Percentiles rank a stretch among this genome's conserved stretches.
phyloP scores from a whole-genome alignment of 345 rosid species.

The Melaleuca quinquenervia region DNA sequence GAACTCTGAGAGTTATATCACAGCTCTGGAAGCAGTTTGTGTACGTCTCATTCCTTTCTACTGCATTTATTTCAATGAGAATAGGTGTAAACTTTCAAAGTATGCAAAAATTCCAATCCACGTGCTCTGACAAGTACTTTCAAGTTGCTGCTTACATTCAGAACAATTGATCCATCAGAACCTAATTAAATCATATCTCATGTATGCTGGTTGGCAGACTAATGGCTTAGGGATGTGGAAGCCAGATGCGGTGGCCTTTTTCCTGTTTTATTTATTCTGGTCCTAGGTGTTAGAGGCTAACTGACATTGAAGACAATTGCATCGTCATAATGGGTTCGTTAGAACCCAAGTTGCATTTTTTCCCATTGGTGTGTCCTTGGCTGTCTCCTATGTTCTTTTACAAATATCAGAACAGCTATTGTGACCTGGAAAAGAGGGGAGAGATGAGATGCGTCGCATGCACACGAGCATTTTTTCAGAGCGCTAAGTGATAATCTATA shows the following conservation, averaged over 20 bases:
- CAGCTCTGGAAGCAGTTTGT: slow-evolving; percentile 54
- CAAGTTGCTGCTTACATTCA: neutral
- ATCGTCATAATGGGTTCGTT: neutral
- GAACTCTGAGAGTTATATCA: slow-evolving; percentile 47
- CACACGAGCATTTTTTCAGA: neutral
- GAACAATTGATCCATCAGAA: neutral
- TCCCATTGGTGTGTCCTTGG: neutral
- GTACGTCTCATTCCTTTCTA: slow-evolving; percentile 35
- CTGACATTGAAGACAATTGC: neutral
- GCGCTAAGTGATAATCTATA: neutral
- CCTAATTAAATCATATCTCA: neutral
- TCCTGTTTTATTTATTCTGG: neutral
- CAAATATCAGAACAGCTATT: neutral
- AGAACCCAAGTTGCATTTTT: neutral
- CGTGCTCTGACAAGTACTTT: neutral
- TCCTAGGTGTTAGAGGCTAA: neutral
- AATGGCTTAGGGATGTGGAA: neutral
- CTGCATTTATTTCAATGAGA: neutral
- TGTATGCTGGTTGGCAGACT: neutral
- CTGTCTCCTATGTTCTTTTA: neutral
- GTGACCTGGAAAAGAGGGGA: neutral
- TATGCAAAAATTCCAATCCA: neutral
- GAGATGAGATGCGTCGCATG: neutral
- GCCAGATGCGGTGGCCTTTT: neutral
- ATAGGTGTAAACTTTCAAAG: neutral